Evolutionary conservation across 768 basidiomycete genomes (phyloP), one percentile per base, ranked within the genome.

Genomic region (Trametes cingulata): DNA sequence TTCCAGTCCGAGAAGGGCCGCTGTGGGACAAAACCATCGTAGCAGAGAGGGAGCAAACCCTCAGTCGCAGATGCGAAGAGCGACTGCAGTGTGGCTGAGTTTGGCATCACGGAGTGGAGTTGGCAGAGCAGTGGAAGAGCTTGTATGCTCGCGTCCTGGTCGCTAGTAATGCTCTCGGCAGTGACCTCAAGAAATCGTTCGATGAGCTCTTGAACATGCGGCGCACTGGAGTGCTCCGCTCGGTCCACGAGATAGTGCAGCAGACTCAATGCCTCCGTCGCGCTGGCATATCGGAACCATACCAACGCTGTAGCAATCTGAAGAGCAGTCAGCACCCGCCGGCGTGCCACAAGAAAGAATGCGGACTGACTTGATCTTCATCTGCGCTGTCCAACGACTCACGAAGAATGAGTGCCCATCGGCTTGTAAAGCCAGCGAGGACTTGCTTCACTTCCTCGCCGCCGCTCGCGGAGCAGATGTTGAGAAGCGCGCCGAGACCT

Each of bases 241-340:
- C 43, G 19, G 6, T 61, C 59, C 8, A 25, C 65, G 64, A 49
- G 81, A 61, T 72, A 57, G 63, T 83, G 80, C 12, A 91, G 66
- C 6, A 82, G 71, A 6, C 69, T 62, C 3, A 83, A 71, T 2
- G 85, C 68, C 15, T 78, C 77, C 2, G 72, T 64, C 2, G 71
- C 66, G 6, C 74, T 68, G 65, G 87, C 78, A 65, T 81, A 88
- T 40, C 74, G 77, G 42, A 88, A 74, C 90, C 90, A 92, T 14
- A 80, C 60, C 2, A 54, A 43, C 17, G 73, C 68, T 24, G 68
- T 62, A 3, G n/a, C 33, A n/a, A 53, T 33, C 56, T 63, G 29
- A 6, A 20, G 5, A 6, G 22, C 29, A 33, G 4, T 24, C 15
- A 33, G 7, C 17, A 22, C 33, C 15, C 37, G n/a, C 17, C 1